Conservation (phyloP, 2,329 filamentous ascomycete species). For the Nigrograna mackinnonii region DNA sequence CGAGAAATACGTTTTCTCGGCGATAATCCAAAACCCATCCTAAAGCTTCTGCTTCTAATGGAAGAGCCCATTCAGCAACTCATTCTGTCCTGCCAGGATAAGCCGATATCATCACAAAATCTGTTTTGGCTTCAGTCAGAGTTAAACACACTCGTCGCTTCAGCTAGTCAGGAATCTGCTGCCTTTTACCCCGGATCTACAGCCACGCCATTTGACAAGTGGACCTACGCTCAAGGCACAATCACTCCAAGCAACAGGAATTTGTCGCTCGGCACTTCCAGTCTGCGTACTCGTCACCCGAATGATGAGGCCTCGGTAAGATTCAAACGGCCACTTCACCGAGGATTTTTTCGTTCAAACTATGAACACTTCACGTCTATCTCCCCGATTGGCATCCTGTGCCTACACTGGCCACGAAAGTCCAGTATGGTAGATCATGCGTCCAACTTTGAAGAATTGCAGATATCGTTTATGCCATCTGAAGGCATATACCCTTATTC, state of each 20-base stretch:
- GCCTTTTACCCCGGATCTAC: slow-evolving; percentile 3
- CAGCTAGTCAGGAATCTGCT: slow-evolving; percentile 3
- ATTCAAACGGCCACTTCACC: too few relatives aligned
- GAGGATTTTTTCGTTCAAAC: not conserved
- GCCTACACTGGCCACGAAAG: not conserved
- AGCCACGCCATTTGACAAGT: slow-evolving; percentile 4
- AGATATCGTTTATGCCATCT: slow-evolving; percentile 1
- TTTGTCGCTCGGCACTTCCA: not conserved
- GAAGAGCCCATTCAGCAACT: slow-evolving; percentile 1
- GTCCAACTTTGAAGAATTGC: not conserved
- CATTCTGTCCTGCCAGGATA: not conserved
- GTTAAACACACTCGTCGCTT: slow-evolving; percentile 3
- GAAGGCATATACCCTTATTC: not conserved
- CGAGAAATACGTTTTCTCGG: slow-evolving; percentile 4
- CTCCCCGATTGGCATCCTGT: not conserved
- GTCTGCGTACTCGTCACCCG: too few relatives aligned
- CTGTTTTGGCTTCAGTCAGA: slow-evolving; percentile 5
- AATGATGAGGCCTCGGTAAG: too few relatives aligned
- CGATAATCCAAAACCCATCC: slow-evolving; percentile 1
- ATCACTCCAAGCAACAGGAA: not conserved
- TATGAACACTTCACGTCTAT: not conserved
- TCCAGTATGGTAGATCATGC: not conserved
- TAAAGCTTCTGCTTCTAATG: slow-evolving; percentile 2
- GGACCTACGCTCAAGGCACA: slow-evolving; percentile 2
- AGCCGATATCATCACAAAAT: slow-evolving; percentile 1